Base-by-base conservation (phyloP, 2,329 filamentous ascomycete species). In the Monascus ruber region DNA sequence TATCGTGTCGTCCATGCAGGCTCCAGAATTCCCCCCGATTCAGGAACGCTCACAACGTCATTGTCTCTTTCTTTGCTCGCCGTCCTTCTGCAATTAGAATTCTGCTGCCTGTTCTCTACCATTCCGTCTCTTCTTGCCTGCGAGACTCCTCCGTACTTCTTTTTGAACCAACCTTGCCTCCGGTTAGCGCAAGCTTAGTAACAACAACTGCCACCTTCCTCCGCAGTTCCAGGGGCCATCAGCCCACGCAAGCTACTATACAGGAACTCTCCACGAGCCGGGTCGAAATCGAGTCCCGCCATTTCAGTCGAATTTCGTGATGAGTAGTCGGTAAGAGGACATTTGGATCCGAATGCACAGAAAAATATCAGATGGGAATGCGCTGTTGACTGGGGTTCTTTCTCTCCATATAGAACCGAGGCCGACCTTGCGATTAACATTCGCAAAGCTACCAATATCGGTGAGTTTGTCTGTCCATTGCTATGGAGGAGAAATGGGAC, bases 391-490 rank as follows among this genome's bases (percentile, higher is more conserved):
- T 17, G 17, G 17, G 3, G 17, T 17, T 17, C 2, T 17, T 17
- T 17, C 17, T 17, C 17, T 2, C 29, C 2, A 26, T 35, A 8
- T 25, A 74, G 73, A 59, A 74, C 77, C 51, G 77, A 81, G 60
- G 69, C 74, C 35, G 76, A 81, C 58, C 68, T 81, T 47, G 70
- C 74, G 55, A 74, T 77, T 56, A 77, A 80, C 61, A 80, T 81
- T 58, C 74, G 74, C 54, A 81, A 81, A 64, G 77, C 77, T 29
- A 81, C 77, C 10, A 78, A 72, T 55, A 76, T 77, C 49, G 72
- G 71, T 73, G 59, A 49, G 65, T 49, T 38, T 17, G 3, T 17
- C 17, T 17, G 17, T 17, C 17, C 17, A 3, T 17, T 17, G 17
- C 3, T 2, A 17, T 17, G 17, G 17, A 17, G 17, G 17, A 17